These are phyloP conservation scores for Lagenaria siceraria DNA, from an alignment of 306 rosid species.

Conservation along the genomic window DNA sequence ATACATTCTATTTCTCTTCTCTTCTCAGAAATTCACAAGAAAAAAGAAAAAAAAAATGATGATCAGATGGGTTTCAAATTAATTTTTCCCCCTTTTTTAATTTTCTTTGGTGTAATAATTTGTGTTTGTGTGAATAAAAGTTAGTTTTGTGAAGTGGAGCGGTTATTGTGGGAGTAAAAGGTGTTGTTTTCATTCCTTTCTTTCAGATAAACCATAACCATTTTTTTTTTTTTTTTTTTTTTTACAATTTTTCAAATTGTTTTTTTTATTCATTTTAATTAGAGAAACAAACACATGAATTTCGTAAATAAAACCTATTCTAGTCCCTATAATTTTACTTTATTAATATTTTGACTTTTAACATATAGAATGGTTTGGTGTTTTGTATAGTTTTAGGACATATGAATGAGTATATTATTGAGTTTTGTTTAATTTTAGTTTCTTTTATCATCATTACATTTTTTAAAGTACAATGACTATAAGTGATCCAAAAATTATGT, in stretches of 20 bases:
- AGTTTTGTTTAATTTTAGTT: too few species aligned
- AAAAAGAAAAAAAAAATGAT: neutral
- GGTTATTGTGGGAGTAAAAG: slow-evolving; percentile 17
- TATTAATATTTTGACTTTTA: too few species aligned
- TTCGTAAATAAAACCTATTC: neutral
- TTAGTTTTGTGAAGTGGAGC: slow-evolving; percentile 13
- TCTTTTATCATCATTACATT: too few species aligned
- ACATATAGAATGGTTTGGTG: too few species aligned
- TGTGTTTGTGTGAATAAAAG: slow-evolving; percentile 5
- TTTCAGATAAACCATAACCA: neutral
- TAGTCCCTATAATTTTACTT: neutral
- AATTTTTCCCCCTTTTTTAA: neutral
- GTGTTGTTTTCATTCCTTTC: neutral
- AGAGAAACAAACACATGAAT: neutral
- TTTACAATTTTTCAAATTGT: too few species aligned
- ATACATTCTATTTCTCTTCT: neutral
- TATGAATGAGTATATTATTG: too few species aligned
- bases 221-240: too few species aligned
- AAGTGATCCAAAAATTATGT: too few species aligned
- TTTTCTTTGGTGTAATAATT: neutral
- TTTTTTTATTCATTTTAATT: too few species aligned
- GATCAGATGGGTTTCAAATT: neutral
- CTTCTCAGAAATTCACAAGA: neutral
- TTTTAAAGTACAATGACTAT: too few species aligned
- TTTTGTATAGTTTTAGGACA: too few species aligned